Evolutionary conservation across 768 basidiomycete species (phyloP).

Genomic region (Boletus sp.): DNA sequence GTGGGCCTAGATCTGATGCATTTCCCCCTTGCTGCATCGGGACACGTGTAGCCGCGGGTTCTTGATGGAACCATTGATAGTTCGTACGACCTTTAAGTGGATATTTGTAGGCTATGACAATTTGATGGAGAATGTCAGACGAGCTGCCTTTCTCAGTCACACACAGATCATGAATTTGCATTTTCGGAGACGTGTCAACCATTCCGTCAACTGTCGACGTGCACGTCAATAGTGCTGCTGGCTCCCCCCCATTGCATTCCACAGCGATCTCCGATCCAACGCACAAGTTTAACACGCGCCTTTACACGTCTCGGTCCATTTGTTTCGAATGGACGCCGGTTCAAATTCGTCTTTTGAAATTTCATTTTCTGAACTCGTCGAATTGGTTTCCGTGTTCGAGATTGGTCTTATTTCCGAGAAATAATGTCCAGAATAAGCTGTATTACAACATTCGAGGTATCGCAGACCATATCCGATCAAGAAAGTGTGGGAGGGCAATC

Average conservation of each 20-base stretch:
- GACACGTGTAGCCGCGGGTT: conserved; percentile 2
- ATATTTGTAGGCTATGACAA: conserved; percentile 3
- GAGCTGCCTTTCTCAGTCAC: conserved; percentile 6
- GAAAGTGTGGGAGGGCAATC: conserved; percentile 12
- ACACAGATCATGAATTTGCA: conserved; percentile 15
- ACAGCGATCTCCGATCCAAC: conserved; percentile 9
- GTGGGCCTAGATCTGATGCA: conserved; percentile 37
- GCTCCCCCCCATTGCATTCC: background rate
- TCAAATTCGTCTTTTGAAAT: conserved; percentile 9
- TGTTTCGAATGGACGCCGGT: conserved; percentile 18
- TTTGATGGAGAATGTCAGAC: background rate
- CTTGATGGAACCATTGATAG: conserved; percentile 4
- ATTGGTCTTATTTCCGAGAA: conserved; percentile 16
- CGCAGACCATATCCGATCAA: conserved; percentile 34
- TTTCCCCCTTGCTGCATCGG: background rate
- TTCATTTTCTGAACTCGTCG: conserved; percentile 7
- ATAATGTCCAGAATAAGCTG: conserved; percentile 30
- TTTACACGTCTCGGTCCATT: conserved; percentile 1
- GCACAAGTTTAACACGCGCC: background rate
- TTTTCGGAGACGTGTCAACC: background rate
- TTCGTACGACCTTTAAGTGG: background rate
- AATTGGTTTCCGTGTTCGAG: background rate
- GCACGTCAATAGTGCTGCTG: background rate
- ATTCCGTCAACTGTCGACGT: background rate
- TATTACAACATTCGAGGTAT: conserved; percentile 40